Evolutionary conservation across 2,329 filamentous ascomycete genomes (phyloP).

Genomic region (Pyricularia pennisetigena): DNA sequence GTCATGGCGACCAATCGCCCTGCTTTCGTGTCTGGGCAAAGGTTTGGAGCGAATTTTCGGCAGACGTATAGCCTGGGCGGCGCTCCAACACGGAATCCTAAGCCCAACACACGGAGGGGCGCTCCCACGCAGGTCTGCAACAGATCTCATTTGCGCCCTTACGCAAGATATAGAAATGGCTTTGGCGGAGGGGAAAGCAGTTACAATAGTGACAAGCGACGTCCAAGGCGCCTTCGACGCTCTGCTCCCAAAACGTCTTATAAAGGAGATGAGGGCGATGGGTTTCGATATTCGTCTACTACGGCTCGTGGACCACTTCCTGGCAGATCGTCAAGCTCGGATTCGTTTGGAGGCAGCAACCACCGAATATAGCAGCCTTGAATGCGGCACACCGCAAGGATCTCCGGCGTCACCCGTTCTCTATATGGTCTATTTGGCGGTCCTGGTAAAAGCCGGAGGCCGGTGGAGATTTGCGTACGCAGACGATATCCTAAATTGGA

Average conservation of each 20-base stretch:
- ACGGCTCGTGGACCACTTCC: not conserved
- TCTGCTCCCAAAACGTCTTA: not conserved
- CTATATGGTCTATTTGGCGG: not conserved
- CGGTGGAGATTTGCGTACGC: not conserved
- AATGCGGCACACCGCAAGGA: not conserved
- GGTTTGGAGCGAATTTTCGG: conserved; percentile 8
- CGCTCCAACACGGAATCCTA: not conserved
- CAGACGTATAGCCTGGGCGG: not conserved
- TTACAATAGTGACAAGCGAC: not conserved
- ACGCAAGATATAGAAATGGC: not conserved
- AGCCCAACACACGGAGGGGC: not conserved
- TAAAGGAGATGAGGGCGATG: not conserved
- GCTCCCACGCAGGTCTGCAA: not conserved
- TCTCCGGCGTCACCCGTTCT: not conserved
- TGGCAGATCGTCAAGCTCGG: not conserved
- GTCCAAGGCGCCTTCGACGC: conserved; percentile 1
- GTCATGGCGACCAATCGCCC: conserved; percentile 8
- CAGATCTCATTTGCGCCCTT: not conserved
- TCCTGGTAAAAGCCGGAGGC: not conserved
- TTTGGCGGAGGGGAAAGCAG: not conserved
- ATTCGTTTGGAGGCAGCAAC: not conserved
- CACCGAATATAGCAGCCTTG: not conserved
- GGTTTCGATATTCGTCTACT: not conserved
- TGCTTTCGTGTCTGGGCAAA: conserved; percentile 9
- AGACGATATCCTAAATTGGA: not conserved